Conservation (phyloP, 768 basidiomycete species). For the Boletus reticuloceps region DNA sequence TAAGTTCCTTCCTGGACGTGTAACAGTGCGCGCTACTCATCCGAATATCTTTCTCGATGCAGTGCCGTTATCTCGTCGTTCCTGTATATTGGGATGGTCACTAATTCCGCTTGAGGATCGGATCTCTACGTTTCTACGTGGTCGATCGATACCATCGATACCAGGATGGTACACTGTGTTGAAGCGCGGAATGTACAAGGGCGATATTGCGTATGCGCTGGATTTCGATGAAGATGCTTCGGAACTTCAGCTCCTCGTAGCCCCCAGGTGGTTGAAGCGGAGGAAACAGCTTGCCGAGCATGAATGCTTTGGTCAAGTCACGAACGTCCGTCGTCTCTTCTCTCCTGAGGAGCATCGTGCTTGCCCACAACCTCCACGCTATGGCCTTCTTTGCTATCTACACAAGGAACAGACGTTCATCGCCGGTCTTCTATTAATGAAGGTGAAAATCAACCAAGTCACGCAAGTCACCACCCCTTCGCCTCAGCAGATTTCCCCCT, state of each 20-base stretch:
- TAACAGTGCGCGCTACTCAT: not conserved
- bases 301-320: not conserved
- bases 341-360: not conserved
- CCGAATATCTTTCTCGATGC: not conserved
- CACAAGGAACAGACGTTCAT: not conserved
- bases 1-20: not conserved
- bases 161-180: not conserved
- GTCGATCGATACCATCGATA: accelerated
- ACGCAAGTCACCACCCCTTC: not conserved
- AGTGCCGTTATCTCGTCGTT: not conserved
- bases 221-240: not conserved
- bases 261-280: not conserved
- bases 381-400: not conserved
- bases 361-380: not conserved
- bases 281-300: not conserved
- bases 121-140: accelerated
- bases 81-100: not conserved
- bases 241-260: not conserved
- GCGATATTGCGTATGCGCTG: not conserved
- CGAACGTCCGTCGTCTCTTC: not conserved
- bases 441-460: not conserved
- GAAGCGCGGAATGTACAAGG: not conserved
- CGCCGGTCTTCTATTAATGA: not conserved
- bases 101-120: not conserved
- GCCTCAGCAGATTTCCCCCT: not conserved